phyloP scores from a whole-genome alignment of 2,329 filamentous ascomycete genomes.

The Talaromyces sp. region DNA sequence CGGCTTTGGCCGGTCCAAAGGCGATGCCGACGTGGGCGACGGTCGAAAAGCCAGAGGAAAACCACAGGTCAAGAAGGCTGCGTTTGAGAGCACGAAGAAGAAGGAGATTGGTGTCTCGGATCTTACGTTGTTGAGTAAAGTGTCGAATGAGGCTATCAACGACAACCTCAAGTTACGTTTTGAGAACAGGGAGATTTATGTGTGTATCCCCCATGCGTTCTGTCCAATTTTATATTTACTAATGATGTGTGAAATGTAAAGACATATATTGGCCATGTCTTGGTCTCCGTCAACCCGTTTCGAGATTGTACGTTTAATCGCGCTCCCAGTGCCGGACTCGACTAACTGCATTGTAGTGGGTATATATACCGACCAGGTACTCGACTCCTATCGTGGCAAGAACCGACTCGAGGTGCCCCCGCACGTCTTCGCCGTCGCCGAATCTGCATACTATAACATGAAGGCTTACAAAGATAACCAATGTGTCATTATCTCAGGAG shows the following conservation, averaged over 20 bases:
- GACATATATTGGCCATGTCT: slow-evolving; percentile 98
- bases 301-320: slow-evolving; percentile 64
- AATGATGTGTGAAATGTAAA: slow-evolving; percentile 30
- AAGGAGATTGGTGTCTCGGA: slow-evolving; percentile 99
- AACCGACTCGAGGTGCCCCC: slow-evolving; percentile 91
- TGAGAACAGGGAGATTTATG: slow-evolving; percentile 94
- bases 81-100: slow-evolving; percentile 95
- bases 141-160: slow-evolving; percentile 98
- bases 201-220: slow-evolving; percentile 41
- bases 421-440: slow-evolving; percentile 96
- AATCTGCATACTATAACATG: slow-evolving; percentile 98
- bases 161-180: slow-evolving; percentile 98
- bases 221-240: neutral
- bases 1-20: slow-evolving; percentile 44
- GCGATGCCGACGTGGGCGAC: slow-evolving; percentile 42
- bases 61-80: slow-evolving; percentile 86
- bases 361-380: slow-evolving; percentile 93
- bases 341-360: slow-evolving; percentile 62
- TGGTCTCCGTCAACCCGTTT: slow-evolving; percentile 98
- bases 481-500: slow-evolving; percentile 98
- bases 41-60: slow-evolving; percentile 50
- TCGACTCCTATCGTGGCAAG: slow-evolving; percentile 93
- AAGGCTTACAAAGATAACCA: slow-evolving; percentile 99
- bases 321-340: neutral
- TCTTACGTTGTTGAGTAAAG: slow-evolving; percentile 95